A percentile compares a stretch with the other conserved stretches of the same genome.
Evolutionary conservation across 2,329 filamentous ascomycete genomes (phyloP).

Genomic region (Diaporthe vexans): DNA sequence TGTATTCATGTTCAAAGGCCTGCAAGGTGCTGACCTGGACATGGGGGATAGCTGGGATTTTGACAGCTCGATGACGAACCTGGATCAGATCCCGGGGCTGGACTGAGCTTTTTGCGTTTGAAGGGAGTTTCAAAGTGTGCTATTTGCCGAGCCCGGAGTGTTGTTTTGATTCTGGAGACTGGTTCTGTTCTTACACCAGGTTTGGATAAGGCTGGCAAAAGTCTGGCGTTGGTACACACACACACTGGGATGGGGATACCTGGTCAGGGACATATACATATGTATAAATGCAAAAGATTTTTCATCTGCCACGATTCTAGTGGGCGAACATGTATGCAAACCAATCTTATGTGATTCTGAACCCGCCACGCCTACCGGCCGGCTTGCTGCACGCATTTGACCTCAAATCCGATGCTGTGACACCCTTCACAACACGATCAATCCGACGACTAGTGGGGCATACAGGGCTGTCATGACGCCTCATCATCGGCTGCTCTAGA

Average conservation of each 20-base stretch:
- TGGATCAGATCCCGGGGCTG: conserved; percentile 48
- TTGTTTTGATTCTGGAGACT: neutral
- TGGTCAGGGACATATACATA: neutral
- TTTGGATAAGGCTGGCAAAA: conserved; percentile 11
- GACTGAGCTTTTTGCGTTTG: conserved; percentile 43
- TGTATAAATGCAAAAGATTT: neutral
- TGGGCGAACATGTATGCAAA: neutral
- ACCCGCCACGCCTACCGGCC: no score
- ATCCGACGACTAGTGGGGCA: neutral
- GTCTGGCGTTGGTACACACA: conserved; percentile 15
- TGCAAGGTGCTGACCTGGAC: conserved; percentile 42
- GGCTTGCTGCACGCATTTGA: neutral
- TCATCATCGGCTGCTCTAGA: neutral
- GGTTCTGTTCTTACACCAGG: neutral
- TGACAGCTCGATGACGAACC: conserved; percentile 44
- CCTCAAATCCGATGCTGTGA: neutral
- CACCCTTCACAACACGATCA: neutral
- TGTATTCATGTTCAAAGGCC: conserved; percentile 49
- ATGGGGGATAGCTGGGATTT: conserved; percentile 46
- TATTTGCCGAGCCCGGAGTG: neutral
- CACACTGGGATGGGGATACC: conserved; percentile 19
- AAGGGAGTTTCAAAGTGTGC: neutral
- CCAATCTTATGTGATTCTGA: neutral
- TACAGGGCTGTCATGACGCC: conserved; percentile 60
- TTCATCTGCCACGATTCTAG: neutral